These are phyloP conservation scores for Fagopyrum esculentum DNA, from an alignment of 148 eudicot genomes.

Conservation along the genomic window DNA sequence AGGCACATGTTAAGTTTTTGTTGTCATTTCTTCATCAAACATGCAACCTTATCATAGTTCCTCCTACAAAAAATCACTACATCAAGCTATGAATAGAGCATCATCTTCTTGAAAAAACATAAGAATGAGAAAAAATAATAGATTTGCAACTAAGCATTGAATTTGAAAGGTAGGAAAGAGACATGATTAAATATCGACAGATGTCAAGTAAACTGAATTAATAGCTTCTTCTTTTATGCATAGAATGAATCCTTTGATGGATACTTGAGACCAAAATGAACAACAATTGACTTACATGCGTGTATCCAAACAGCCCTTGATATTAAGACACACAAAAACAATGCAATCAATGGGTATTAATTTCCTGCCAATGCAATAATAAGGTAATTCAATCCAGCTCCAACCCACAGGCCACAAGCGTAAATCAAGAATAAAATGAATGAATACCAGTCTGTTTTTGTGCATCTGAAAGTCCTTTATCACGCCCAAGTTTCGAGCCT, in stretches of 20 bases:
- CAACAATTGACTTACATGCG: not conserved
- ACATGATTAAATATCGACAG: not conserved
- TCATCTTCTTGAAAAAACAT: not conserved
- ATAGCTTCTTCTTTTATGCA: not conserved
- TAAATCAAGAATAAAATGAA: not conserved
- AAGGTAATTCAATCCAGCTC: not conserved
- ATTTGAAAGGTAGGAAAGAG: not conserved
- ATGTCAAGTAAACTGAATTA: not conserved
- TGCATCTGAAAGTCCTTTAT: constrained; percentile 13
- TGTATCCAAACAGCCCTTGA: not conserved
- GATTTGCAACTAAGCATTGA: not conserved
- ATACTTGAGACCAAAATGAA: not conserved
- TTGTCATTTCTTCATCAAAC: not conserved
- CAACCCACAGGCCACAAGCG: not conserved
- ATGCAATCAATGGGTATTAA: not conserved
- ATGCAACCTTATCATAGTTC: not conserved
- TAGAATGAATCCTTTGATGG: not conserved
- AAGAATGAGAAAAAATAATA: too few relatives aligned
- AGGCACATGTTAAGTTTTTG: not conserved
- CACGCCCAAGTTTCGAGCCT: constrained; percentile 12
- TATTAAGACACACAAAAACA: not conserved
- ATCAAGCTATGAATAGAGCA: not conserved
- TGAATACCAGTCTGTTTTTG: constrained; percentile 27
- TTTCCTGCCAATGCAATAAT: not conserved
- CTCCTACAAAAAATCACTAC: not conserved